A percentile compares a stretch with the other conserved stretches of the same genome.
These are phyloP conservation scores for Tetrahymena elliotti DNA, from an alignment of 73 alveolate genomes.

Conservation along the genomic window DNA sequence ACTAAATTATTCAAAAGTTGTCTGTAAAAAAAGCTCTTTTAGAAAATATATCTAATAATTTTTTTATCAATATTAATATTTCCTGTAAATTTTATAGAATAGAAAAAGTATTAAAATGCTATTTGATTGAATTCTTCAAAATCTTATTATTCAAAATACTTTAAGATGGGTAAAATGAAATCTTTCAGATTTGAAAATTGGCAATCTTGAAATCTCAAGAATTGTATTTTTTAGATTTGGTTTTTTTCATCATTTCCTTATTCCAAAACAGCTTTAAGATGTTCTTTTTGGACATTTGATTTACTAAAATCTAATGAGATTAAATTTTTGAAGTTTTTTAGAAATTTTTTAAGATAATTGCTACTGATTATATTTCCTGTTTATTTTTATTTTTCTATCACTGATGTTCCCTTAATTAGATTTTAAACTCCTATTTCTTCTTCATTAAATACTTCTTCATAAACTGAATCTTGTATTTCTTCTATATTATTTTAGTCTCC, in stretches of 20 bases:
- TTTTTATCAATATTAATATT: not conserved
- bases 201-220: not conserved
- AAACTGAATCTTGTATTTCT: no score
- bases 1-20: no score
- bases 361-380: not conserved
- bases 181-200: not conserved
- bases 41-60: no score
- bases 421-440: no score
- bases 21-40: not conserved
- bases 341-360: no score
- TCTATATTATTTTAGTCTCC: no score
- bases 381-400: not conserved
- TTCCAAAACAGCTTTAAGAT: no score
- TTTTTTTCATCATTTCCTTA: no score
- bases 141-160: not conserved
- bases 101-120: not conserved
- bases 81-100: not conserved
- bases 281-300: not conserved
- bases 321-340: no score
- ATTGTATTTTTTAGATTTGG: no score
- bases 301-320: not conserved
- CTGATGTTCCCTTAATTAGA: no score
- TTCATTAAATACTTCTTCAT: no score
- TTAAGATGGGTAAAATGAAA: not conserved
- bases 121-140: not conserved